phyloP scores from a whole-genome alignment of 192 early-diverging fungal genomes.

The Rhizoclosmatium globosum region DNA sequence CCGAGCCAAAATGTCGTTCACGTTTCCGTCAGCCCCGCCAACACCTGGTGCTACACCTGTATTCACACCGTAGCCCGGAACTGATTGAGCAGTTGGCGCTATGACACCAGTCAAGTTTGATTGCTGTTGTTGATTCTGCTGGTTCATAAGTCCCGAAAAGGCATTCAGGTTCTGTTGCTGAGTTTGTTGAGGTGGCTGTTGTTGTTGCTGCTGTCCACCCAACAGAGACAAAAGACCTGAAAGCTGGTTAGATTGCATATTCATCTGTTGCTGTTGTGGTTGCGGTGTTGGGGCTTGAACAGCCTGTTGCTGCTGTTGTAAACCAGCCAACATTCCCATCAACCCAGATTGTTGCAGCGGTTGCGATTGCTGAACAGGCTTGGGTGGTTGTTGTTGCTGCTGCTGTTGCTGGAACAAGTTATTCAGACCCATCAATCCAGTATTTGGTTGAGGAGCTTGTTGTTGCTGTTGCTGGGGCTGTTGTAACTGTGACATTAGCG shows the following conservation, averaged over 20 bases:
- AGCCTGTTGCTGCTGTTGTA: constrained; percentile 33
- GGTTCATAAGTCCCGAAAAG: constrained; percentile 7
- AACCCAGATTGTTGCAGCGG: constrained; percentile 19
- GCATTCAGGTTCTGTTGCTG: constrained; percentile 3
- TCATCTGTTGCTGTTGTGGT: constrained; percentile 28
- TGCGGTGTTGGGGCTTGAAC: constrained; percentile 28
- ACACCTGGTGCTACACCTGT: not conserved
- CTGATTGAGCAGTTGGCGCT: not conserved
- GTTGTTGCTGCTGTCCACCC: constrained; percentile 38
- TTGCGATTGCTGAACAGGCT: constrained; percentile 31
- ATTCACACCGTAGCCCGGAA: not conserved
- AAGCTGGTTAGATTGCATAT: constrained; percentile 1
- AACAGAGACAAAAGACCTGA: constrained; percentile 16
- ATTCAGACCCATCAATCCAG: constrained; percentile 27
- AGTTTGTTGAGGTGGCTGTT: constrained; percentile 6
- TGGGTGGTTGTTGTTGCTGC: constrained; percentile 29
- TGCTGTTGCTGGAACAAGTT: constrained; percentile 38
- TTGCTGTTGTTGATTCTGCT: constrained; percentile 7
- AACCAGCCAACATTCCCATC: not conserved
- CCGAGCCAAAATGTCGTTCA: constrained; percentile 30
- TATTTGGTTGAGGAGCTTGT: not conserved
- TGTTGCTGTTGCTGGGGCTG: constrained; percentile 4
- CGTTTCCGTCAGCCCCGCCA: constrained; percentile 7
- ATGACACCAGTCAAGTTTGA: constrained; percentile 3
- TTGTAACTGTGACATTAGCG: constrained; percentile 31